These are phyloP conservation scores for Butyriboletus appendiculatus DNA, from an alignment of 1,284 basidiomycete species.

Conservation along the genomic window DNA sequence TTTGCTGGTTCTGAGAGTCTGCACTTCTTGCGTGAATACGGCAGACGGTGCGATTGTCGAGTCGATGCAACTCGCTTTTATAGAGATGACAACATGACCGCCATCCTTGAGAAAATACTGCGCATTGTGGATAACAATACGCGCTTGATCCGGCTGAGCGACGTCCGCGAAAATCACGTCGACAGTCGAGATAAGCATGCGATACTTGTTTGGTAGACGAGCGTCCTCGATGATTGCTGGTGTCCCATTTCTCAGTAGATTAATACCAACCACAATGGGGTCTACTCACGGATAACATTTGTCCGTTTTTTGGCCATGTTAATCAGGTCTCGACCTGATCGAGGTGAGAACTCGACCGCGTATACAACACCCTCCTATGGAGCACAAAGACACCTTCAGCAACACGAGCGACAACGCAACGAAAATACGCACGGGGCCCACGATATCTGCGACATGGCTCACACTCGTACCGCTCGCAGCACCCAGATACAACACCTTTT, in stretches of 20 bases:
- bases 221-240: conserved; percentile 97
- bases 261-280: neutral
- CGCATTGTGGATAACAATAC: conserved; percentile 92
- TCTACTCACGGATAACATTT: conserved; percentile 91
- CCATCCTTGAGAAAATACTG: conserved; percentile 96
- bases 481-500: conserved; percentile 97
- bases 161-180: conserved; percentile 99
- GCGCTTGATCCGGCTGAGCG: conserved; percentile 97
- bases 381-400: conserved; percentile 6
- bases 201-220: conserved; percentile 92
- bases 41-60: conserved; percentile 90
- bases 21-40: conserved; percentile 90
- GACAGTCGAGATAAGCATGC: conserved; percentile 91
- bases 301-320: conserved; percentile 99
- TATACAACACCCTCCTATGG: conserved; percentile 92
- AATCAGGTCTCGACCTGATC: conserved; percentile 96
- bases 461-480: conserved; percentile 97
- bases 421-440: conserved; percentile 77
- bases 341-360: conserved; percentile 97
- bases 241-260: conserved; percentile 5
- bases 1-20: conserved; percentile 77
- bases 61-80: conserved; percentile 99
- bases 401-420: conserved; percentile 8
- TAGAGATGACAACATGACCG: conserved; percentile 94
- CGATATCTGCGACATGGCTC: conserved; percentile 97